A percentile compares a stretch with the other conserved stretches of the same genome.
These are phyloP conservation scores for Phanerodontia chrysosporium DNA, from an alignment of 768 basidiomycete genomes.

Conservation along the genomic window DNA sequence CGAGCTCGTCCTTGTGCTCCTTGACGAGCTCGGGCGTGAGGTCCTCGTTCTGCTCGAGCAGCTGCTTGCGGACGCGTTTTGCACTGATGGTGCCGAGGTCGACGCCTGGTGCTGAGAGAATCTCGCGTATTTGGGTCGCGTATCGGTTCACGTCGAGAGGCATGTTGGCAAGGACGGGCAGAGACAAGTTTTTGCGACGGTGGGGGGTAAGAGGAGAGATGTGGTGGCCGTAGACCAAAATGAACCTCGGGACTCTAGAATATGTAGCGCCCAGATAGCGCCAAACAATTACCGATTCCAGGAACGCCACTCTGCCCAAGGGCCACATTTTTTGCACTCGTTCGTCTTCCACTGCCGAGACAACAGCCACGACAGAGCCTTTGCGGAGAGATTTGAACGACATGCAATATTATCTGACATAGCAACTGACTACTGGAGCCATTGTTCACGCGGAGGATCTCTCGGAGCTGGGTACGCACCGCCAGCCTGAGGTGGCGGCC, in stretches of 20 bases:
- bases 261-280: not conserved
- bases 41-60: slow-evolving; percentile 49
- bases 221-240: not conserved
- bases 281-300: slow-evolving; percentile 1
- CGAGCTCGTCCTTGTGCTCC: slow-evolving; percentile 63
- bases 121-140: slow-evolving; percentile 58
- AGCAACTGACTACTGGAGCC: slow-evolving; percentile 17
- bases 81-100: slow-evolving; percentile 81
- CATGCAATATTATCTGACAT: not conserved
- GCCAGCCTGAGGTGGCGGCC: slow-evolving; percentile 4
- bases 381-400: not conserved
- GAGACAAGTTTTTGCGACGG: slow-evolving; percentile 1
- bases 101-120: slow-evolving; percentile 72
- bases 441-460: slow-evolving; percentile 24
- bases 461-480: slow-evolving; percentile 23
- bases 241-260: not conserved
- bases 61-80: slow-evolving; percentile 80
- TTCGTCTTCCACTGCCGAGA: not conserved
- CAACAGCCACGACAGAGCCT: not conserved
- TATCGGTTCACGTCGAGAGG: slow-evolving; percentile 49
- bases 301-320: not conserved
- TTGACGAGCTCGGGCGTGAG: slow-evolving; percentile 60
- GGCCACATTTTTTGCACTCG: not conserved
- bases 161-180: slow-evolving; percentile 31
- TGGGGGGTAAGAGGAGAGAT: not conserved